Percentiles rank a stretch among this genome's conserved stretches.
Conservation (phyloP, 2,329 filamentous ascomycete genomes). For the Phaeosphaeriaceae sp. region DNA sequence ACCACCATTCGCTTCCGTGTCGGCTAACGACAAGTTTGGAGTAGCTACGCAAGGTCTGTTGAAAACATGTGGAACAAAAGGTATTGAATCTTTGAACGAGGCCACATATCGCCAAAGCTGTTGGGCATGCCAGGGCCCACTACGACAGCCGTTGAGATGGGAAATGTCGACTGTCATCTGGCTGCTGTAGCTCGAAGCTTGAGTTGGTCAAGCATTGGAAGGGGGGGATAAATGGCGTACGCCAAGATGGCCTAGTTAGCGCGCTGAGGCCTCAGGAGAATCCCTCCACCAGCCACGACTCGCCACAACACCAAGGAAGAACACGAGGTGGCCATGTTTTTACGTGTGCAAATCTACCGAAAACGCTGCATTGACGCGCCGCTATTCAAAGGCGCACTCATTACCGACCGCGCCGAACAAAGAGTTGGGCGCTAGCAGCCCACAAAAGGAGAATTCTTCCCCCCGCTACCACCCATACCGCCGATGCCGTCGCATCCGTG, state of each 20-base stretch:
- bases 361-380: not conserved
- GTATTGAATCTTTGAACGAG: too few relatives aligned
- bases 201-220: constrained; percentile 26
- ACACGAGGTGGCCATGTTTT: not conserved
- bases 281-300: constrained; percentile 7
- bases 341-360: constrained; percentile 4
- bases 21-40: constrained; percentile 19
- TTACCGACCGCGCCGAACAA: not conserved
- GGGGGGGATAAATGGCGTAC: constrained; percentile 1
- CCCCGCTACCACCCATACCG: too few relatives aligned
- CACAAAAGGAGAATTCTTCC: not conserved
- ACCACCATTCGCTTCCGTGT: not conserved
- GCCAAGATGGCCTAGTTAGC: constrained; percentile 27
- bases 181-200: constrained; percentile 25
- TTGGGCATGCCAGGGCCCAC: not conserved
- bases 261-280: constrained; percentile 19
- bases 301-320: not conserved
- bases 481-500: too few relatives aligned
- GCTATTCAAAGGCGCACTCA: not conserved
- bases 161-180: constrained; percentile 2
- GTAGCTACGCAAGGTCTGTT: constrained; percentile 2
- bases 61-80: too few relatives aligned
- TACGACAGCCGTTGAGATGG: constrained; percentile 2
- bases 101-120: not conserved
- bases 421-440: constrained; percentile 1